Base-by-base conservation (phyloP, 2,329 filamentous ascomycete genomes). In the Fusarium papillatum region DNA sequence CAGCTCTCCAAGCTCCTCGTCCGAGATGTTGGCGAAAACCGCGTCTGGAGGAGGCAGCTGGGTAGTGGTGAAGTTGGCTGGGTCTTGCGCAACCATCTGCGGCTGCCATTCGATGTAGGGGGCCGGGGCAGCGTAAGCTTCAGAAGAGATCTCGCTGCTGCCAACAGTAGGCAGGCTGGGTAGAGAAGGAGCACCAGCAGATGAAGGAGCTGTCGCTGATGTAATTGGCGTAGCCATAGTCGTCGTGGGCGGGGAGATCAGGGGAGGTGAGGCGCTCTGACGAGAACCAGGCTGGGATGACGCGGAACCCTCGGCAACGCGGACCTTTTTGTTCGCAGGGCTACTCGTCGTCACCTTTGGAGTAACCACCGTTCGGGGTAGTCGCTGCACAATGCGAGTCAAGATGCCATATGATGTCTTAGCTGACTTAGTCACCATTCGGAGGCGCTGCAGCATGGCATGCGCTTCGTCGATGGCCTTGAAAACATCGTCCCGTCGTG, bases 401-500 rank as follows among this genome's bases (percentile, higher is more conserved):
- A 85, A 74, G n/a, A 84, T 77, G 4, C 81, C 79, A 62, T 81
- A 82, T 5, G 81, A 82, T 14, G 81, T 79, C 59, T 78, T 81
- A 5, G 82, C 83, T 10, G 82, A 81, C 59, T 82, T 81, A 3
- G 80, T 81, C 50, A 81, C 77, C 29, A 68, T 76, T 7, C 78
- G 78, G 7, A 85, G 73, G 13, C 77, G 79, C 36, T 80, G 75
- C 24, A 87, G 74, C 79, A 85, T 81, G 11, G 74, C 73, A 36
- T 86, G 76, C 1, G 85, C 82, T 4, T 78, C 75, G 5, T 81
- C 78, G 38, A 90, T 86, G 2, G 83, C 83, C 60, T 82, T 70
- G 26, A 87, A 75, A 19, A 87, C 81, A 19, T 86, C 83, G 2
- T 85, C 80, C 16, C 86, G 85, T 16, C 82, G 83, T 7, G 85